phyloP scores from a whole-genome alignment of 495 filamentous ascomycete species.

The Podospora anserina region DNA sequence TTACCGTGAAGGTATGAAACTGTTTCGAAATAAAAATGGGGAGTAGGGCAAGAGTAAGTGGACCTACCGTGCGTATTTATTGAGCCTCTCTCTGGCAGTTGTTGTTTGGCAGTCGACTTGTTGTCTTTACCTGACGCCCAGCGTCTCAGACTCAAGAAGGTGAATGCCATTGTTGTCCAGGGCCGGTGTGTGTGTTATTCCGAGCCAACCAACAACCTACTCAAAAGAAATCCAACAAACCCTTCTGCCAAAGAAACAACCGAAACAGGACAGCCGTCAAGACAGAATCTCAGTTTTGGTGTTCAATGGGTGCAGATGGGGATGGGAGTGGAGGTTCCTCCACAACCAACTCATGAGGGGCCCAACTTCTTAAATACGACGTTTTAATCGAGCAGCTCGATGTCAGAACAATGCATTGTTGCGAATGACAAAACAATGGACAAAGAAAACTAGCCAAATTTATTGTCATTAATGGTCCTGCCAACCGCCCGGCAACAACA shows the following conservation, averaged over 20 bases:
- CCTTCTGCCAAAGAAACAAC: not conserved
- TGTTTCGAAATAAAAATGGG: conserved; percentile 1
- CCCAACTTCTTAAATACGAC: not conserved
- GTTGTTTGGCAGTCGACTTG: not conserved
- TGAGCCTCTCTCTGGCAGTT: not conserved
- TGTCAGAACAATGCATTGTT: not conserved
- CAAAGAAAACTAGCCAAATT: not conserved
- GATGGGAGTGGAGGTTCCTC: not conserved
- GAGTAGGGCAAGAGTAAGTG: not conserved
- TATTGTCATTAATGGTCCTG: not conserved
- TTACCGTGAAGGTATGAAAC: not conserved
- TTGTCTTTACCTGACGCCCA: not conserved
- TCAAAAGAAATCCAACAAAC: not conserved
- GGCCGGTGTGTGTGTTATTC: not conserved
- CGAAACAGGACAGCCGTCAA: not conserved
- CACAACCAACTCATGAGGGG: not conserved
- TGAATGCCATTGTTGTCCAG: not conserved
- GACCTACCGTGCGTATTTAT: not conserved
- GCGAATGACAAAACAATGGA: not conserved
- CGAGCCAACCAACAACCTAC: not conserved
- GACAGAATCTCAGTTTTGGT: not conserved
- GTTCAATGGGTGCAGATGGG: not conserved
- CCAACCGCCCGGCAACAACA: not conserved
- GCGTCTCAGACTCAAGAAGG: not conserved
- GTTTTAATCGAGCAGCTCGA: not conserved